These are phyloP conservation scores for Phytophthora uliginosa DNA, from an alignment of 352 stramenopile species.

Conservation along the genomic window DNA sequence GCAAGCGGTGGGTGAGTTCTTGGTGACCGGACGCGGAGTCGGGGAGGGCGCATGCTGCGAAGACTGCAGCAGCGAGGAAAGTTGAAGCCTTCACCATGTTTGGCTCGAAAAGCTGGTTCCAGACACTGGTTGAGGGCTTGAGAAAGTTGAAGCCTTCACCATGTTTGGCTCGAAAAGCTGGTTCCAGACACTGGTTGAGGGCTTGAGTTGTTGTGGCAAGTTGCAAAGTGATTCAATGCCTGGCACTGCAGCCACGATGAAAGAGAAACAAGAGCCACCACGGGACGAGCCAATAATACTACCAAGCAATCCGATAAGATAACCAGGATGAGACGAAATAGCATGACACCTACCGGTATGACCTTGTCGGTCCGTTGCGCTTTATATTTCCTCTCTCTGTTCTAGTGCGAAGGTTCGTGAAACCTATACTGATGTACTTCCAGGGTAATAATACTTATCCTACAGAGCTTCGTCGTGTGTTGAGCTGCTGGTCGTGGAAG, in stretches of 20 bases:
- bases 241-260: no score
- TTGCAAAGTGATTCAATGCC: neutral
- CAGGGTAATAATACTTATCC: no score
- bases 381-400: no score
- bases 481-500: no score
- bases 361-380: no score
- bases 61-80: neutral
- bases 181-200: neutral
- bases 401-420: no score
- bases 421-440: no score
- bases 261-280: no score
- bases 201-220: neutral
- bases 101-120: neutral
- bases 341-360: no score
- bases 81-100: neutral
- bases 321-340: neutral
- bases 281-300: neutral
- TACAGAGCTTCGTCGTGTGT: no score
- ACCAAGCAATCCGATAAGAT: neutral
- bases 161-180: neutral
- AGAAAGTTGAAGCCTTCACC: neutral
- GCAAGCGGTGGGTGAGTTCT: neutral
- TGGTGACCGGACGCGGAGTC: neutral
- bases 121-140: neutral
- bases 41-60: neutral